Percentiles rank a stretch among this genome's conserved stretches.
Conservation (phyloP, 176 grass and related monocot species). For the Lolium perenne region DNA sequence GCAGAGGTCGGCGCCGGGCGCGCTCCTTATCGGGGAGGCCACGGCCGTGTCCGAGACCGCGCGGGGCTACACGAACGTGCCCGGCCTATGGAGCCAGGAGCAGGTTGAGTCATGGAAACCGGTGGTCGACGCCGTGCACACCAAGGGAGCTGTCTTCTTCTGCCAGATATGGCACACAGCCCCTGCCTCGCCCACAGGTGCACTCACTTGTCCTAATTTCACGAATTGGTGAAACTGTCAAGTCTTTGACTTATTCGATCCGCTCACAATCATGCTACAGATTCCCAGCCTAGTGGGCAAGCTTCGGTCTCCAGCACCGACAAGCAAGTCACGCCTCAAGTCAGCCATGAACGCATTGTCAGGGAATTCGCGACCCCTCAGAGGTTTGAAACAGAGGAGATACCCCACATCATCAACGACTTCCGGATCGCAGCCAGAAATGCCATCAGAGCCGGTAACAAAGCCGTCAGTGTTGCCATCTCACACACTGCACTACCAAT, state of each 20-base stretch:
- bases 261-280: not conserved
- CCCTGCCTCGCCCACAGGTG: not conserved
- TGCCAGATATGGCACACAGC: conserved; percentile 5
- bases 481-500: too few species aligned
- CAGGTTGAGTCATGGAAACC: not conserved
- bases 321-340: not conserved
- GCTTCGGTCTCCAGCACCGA: not conserved
- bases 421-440: not conserved
- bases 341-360: not conserved
- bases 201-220: too few species aligned
- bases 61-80: not conserved
- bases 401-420: conserved; percentile 1
- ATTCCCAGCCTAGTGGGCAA: not conserved
- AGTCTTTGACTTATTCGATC: not conserved
- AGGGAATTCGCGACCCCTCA: not conserved
- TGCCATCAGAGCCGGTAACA: not conserved
- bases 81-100: not conserved
- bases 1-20: not conserved
- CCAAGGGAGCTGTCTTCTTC: not conserved
- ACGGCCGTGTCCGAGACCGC: not conserved
- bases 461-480: too few species aligned
- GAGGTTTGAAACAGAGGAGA: not conserved
- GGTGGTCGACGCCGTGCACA: not conserved
- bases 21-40: not conserved
- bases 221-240: not conserved